Percentiles rank a stretch among this genome's conserved stretches.
Evolutionary conservation across 2,329 filamentous ascomycete species (phyloP).

Genomic region (Diaporthe humulicola): DNA sequence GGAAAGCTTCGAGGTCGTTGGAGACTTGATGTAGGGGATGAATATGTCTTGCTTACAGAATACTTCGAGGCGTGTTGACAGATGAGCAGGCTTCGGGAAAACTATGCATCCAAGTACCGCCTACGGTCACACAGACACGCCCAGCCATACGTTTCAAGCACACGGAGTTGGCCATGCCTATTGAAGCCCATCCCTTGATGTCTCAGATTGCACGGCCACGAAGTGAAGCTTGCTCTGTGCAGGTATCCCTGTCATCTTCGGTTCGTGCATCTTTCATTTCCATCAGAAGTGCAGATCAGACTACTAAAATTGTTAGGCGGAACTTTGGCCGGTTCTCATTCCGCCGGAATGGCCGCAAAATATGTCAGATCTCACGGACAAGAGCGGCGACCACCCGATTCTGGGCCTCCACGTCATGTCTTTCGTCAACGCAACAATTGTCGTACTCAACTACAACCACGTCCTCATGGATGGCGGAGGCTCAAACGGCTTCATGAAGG

Average conservation of each 20-base stretch:
- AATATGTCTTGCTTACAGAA: background rate
- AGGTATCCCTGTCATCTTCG: conserved; percentile 3
- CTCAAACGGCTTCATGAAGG: background rate
- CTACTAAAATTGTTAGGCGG: background rate
- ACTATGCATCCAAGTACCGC: background rate
- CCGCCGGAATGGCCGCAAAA: background rate
- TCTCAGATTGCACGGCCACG: background rate
- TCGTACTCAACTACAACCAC: background rate
- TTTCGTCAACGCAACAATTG: background rate
- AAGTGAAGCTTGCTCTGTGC: background rate
- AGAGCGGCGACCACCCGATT: background rate
- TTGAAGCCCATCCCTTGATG: background rate
- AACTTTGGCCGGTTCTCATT: background rate
- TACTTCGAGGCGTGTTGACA: background rate
- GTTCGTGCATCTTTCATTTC: background rate
- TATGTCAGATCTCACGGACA: background rate
- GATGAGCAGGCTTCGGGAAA: background rate
- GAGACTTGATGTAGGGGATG: background rate
- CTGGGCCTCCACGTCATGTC: background rate
- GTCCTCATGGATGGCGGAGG: background rate
- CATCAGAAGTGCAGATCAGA: background rate
- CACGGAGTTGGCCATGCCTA: background rate
- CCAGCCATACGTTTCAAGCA: background rate
- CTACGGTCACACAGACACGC: background rate
- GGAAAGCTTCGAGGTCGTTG: background rate